Evolutionary conservation across 352 stramenopile genomes (phyloP), one percentile per base, ranked within the genome.

Genomic region (Pythium graminicola): DNA sequence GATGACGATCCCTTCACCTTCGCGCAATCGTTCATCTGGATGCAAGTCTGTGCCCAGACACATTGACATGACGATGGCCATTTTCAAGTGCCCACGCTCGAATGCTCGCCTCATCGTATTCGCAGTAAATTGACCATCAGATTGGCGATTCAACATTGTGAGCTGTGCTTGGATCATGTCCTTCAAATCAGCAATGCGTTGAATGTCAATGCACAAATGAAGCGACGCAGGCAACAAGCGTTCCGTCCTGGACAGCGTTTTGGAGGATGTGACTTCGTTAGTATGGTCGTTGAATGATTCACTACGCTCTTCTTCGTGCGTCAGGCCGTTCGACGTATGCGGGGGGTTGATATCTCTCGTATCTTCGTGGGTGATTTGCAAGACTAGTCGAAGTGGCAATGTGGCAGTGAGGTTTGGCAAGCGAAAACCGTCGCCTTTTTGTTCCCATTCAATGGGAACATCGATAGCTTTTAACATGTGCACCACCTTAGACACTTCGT

Each of bases 211-310:
- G 28, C 39, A 53, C 0, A 65, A 29, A 16, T n/a, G 27, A 24
- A 65, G 36, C 6, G 58, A 38, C 1, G 58, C 58, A 6, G 58
- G 58, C 22, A 65, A 29, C 7, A 65, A 23, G 1, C 51, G 28
- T 40, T 65, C 58, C 2, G 41, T 62, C 42, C 55, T 51, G 8
- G 55, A 62, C 4, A 61, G 13, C 6, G 45, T 53, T 22, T 50
- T 10, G 13, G 60, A n/a, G 16, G 51, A 29, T 4, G 56, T 58
- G 13, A 56, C 35, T 41, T 42, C 19, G 8, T 33, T 26, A n/a
- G 2, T 29, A 17, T 39, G 16, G 23, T 41, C 8, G 19, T 52
- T 8, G 24, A 36, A 32, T 6, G 23, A 22, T 22, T 4, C 3
- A 20, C 23, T 23, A 17, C 23, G 10, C 13, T 46, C 35, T 5